These are phyloP conservation scores for Phtheirospermum japonicum DNA, from an alignment of 257 asterid genomes.

Conservation along the genomic window DNA sequence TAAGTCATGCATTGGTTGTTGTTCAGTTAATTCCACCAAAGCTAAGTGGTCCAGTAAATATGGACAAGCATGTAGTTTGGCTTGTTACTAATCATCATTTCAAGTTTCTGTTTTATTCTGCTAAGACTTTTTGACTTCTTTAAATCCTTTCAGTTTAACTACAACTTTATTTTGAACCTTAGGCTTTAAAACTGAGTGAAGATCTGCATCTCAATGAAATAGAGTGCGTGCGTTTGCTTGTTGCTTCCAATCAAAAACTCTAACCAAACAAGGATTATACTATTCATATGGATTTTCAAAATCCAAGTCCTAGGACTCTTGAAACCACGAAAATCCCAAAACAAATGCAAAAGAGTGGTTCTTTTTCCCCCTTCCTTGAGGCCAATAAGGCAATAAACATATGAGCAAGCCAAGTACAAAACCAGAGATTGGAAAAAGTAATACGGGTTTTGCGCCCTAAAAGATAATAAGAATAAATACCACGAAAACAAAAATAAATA, in stretches of 20 bases:
- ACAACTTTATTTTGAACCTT: constrained; percentile 29
- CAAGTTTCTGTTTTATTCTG: constrained; percentile 11
- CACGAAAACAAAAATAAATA: not conserved
- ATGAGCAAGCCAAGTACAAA: not conserved
- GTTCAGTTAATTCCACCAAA: constrained; percentile 2
- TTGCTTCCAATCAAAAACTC: constrained; percentile 85
- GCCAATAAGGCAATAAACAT: constrained; percentile 1
- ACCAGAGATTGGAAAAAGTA: not conserved
- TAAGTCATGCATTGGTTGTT: constrained; percentile 19
- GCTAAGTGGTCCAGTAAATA: not conserved
- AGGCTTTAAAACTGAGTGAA: constrained; percentile 91
- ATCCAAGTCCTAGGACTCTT: too few relatives aligned
- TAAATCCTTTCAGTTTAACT: constrained; percentile 27
- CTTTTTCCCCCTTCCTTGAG: too few relatives aligned
- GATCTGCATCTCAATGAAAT: constrained; percentile 96
- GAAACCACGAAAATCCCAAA: too few relatives aligned
- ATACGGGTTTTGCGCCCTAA: not conserved
- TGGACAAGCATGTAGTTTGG: constrained; percentile 1
- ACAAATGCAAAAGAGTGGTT: too few relatives aligned
- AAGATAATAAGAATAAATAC: not conserved
- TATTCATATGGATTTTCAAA: too few relatives aligned
- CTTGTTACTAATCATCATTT: not conserved
- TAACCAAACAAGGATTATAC: too few relatives aligned
- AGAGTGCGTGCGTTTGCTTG: constrained; percentile 76
- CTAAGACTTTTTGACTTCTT: constrained; percentile 11